Evolutionary conservation across 805 yeast genomes (phyloP).

Genomic region (Yamadazyma sp.): DNA sequence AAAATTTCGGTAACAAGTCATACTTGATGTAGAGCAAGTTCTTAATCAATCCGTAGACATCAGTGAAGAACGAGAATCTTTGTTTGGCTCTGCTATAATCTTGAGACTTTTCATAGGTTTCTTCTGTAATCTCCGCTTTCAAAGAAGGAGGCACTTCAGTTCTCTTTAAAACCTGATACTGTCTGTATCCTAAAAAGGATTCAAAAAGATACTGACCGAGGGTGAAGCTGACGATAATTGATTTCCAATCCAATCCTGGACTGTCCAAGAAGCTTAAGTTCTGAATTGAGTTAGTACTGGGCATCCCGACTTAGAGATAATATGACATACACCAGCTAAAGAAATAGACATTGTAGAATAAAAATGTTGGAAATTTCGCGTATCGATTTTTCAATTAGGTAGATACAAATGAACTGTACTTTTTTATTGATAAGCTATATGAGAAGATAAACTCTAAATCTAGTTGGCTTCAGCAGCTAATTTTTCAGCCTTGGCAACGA

Average conservation of each 20-base stretch:
- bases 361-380: slow-evolving; percentile 4
- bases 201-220: slow-evolving; percentile 76
- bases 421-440: slow-evolving; percentile 12
- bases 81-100: slow-evolving; percentile 79
- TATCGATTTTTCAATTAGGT: no score
- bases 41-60: slow-evolving; percentile 51
- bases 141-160: slow-evolving; percentile 66
- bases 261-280: slow-evolving; percentile 57
- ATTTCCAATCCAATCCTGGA: slow-evolving; percentile 78
- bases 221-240: slow-evolving; percentile 69
- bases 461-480: slow-evolving; percentile 80
- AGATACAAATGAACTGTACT: slow-evolving; percentile 9
- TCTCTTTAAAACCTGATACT: slow-evolving; percentile 61
- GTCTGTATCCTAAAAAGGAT: slow-evolving; percentile 71
- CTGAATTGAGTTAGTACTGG: slow-evolving; percentile 29
- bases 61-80: slow-evolving; percentile 59
- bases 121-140: slow-evolving; percentile 63
- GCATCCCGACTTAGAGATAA: not conserved
- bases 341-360: slow-evolving; percentile 10
- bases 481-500: slow-evolving; percentile 97
- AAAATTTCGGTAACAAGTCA: slow-evolving; percentile 47
- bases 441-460: slow-evolving; percentile 8
- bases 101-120: slow-evolving; percentile 75
- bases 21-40: slow-evolving; percentile 57
- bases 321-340: slow-evolving; percentile 14